These are phyloP conservation scores for Cryptococcus depauperatus DNA, from an alignment of 1,284 basidiomycete genomes.

Conservation along the genomic window DNA sequence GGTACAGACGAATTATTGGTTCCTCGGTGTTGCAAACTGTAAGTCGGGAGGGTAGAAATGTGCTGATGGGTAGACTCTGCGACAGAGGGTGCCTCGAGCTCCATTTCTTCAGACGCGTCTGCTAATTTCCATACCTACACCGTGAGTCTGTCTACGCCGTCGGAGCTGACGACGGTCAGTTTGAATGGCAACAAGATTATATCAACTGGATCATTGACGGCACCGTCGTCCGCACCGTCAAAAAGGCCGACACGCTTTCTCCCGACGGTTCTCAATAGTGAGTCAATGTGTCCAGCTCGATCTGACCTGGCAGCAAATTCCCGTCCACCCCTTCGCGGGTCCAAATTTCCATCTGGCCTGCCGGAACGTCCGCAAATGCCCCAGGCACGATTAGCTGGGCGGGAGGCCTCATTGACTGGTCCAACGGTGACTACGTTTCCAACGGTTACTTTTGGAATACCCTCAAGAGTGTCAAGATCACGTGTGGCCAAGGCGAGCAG, in stretches of 20 bases:
- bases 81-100: slow-evolving; percentile 39
- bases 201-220: slow-evolving; percentile 64
- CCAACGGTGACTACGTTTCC: slow-evolving; percentile 60
- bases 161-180: slow-evolving; percentile 42
- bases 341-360: slow-evolving; percentile 72
- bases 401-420: slow-evolving; percentile 69
- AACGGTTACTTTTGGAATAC: slow-evolving; percentile 40
- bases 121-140: slow-evolving; percentile 67
- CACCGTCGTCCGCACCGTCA: slow-evolving; percentile 58
- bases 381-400: slow-evolving; percentile 66
- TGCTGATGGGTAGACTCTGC: slow-evolving; percentile 24
- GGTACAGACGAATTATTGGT: slow-evolving; percentile 64
- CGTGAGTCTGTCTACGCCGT: slow-evolving; percentile 44
- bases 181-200: slow-evolving; percentile 66
- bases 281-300: neutral
- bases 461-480: slow-evolving; percentile 27
- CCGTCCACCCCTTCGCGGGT: slow-evolving; percentile 68
- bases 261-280: slow-evolving; percentile 40
- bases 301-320: slow-evolving; percentile 46
- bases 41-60: slow-evolving; percentile 33
- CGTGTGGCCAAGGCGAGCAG: slow-evolving; percentile 20
- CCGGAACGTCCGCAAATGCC: slow-evolving; percentile 56
- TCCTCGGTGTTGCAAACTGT: slow-evolving; percentile 59
- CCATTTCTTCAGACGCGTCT: slow-evolving; percentile 55
- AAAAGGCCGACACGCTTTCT: slow-evolving; percentile 54